Evolutionary conservation across 179 eudicot species (phyloP).

Genomic region (Camellia oleifera): DNA sequence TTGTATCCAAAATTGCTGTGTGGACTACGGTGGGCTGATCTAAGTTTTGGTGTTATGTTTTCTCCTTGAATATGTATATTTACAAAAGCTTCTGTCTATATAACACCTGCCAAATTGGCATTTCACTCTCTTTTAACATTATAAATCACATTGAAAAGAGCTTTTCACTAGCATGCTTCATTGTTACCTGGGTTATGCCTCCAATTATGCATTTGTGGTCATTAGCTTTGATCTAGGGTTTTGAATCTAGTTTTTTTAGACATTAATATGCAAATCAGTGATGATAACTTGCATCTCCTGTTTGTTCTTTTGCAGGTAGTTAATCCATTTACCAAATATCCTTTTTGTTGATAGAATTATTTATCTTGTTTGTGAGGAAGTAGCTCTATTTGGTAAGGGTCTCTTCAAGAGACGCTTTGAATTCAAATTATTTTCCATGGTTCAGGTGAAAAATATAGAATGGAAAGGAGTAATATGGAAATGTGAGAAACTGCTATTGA

Average conservation of each 20-base stretch:
- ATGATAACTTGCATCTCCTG: conserved; percentile 16
- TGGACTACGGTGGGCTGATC: conserved; percentile 77
- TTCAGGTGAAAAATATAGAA: neutral
- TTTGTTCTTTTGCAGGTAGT: conserved; percentile 71
- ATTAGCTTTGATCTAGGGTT: neutral
- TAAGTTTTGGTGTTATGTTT: neutral
- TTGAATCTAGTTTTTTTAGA: neutral
- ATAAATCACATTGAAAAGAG: too few species aligned
- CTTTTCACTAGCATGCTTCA: neutral
- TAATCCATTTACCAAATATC: conserved; percentile 98
- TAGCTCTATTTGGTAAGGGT: neutral
- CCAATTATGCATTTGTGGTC: neutral
- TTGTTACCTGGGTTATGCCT: neutral
- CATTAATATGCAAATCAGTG: neutral
- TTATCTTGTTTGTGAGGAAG: neutral
- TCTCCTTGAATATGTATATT: neutral
- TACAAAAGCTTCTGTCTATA: neutral
- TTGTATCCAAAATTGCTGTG: conserved; percentile 79
- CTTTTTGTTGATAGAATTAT: conserved; percentile 31
- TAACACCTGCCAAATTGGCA: neutral
- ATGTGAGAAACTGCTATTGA: neutral
- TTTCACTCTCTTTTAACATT: too few species aligned
- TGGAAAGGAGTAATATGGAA: neutral
- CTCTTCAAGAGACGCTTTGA: neutral
- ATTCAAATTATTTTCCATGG: too few species aligned